Base-by-base conservation (phyloP, 257 asterid species). In the Anisodus tanguticus region DNA sequence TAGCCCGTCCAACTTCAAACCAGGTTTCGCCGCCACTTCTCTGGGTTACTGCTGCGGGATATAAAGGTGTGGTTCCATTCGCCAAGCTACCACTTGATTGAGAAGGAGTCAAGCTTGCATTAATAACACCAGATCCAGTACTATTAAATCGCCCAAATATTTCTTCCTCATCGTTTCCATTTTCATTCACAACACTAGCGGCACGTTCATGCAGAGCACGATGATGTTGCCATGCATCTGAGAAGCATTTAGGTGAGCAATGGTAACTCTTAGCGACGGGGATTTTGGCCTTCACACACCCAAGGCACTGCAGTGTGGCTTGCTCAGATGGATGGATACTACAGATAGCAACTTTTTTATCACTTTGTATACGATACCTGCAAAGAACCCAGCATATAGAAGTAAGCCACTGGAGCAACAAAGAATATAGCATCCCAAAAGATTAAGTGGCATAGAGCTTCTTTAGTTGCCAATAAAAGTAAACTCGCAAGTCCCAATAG, bases 341-440 rank as follows among this genome's bases (percentile, higher is more conserved):
- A 86, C 99, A 97, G 79, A 95, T 92, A 78, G 98, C 90, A 83
- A 93, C 93, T 87, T 93, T 93, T 84, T 79, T 92, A 90, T 97
- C 98, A 92, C 98, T 97, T 86, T 93, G 98, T 87, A 97, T 87
- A 47, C 99, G 95, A 68, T 93, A 97, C 99, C 99, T 96, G 91
- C 83, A 89, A 77, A 74, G 66, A 53, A 84, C 66, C 72, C 83
- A 84, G 22, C 45, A 31, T 69, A 43, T 82, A 35, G 45, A 49
- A 70, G 60, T 31, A 31, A 26, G 70, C 79, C 58, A 57, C 59
- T 79, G 12, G 49, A 17, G 22, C 68, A 81, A 70, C 37, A 82
- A 51, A 53, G 15, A 39, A 47, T 71, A 26, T 60, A 85, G 62
- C 47, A 41, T 11, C 6, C 17, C n/a, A 69, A 57, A 82, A 60